Base-by-base conservation (phyloP, 768 basidiomycete species). In the Kondoa subrosea region DNA sequence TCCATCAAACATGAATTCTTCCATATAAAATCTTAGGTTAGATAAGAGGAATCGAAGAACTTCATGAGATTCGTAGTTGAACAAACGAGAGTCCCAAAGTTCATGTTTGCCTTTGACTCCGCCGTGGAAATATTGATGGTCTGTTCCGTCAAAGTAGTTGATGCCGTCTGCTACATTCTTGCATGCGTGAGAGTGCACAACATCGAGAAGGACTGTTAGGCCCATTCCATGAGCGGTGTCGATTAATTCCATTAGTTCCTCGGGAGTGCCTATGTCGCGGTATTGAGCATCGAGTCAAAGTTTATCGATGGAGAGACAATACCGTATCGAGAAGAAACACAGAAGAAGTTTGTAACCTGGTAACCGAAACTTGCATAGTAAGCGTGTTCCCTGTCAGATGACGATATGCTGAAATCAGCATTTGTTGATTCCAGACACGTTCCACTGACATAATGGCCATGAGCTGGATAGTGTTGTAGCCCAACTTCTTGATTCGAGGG, bases 381-480 rank as follows among this genome's bases (percentile, higher is more conserved):
- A 4, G 73, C 71, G 34, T 72, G 73, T 67, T 74, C 72, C 72
- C 95, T 92, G 71, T n/a, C 25, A 15, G n/a, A n/a, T n/a, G n/a
- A n/a, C n/a, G n/a, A n/a, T n/a, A n/a, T n/a, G n/a, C n/a, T 25
- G 8, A 21, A 16, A 56, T 63, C 30, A 61, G 2, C 33, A 57
- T 58, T 56, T 8, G 26, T 26, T 50, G n/a, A 66, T 15, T 15
- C 8, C 4, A 50, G 3, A 57, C 12, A 4, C n/a, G 63, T 33
- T 30, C 92, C 88, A 91, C 76, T 95, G 91, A 50, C 90, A 95
- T 91, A 69, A 95, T 81, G 17, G 90, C 95, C 95, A 99, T 99
- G 73, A 97, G 82, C 78, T 99, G 95, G 71, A 99, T 96, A 66
- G 85, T 84, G 76, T 97, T 99, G 79, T 99, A 99, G 8, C 91